Conservation (phyloP, 306 rosid species). For the Hippophae gyantsensis region DNA sequence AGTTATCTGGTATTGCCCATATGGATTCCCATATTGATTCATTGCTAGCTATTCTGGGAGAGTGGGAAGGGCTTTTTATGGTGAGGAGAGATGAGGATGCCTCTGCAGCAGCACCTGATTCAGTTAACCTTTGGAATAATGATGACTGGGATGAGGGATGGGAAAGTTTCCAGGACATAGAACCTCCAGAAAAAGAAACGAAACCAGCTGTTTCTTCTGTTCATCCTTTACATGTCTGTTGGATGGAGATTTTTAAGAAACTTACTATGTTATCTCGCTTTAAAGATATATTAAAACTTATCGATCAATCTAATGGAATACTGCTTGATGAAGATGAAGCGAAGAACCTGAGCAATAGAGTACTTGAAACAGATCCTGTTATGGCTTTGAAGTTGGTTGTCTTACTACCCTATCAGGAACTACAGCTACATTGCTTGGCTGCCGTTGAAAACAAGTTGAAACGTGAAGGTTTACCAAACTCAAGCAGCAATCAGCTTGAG, state of each 20-base stretch:
- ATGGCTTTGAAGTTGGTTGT: conserved; percentile 56
- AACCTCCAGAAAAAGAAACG: conserved; percentile 41
- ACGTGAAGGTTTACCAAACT: conserved; percentile 45
- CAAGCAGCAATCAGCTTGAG: conserved; percentile 40
- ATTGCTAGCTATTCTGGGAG: conserved; percentile 60
- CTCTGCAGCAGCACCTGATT: conserved; percentile 41
- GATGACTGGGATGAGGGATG: conserved; percentile 97
- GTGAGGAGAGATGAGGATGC: conserved; percentile 32
- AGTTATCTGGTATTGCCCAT: conserved; percentile 51
- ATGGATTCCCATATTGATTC: conserved; percentile 49
- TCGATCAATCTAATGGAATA: conserved; percentile 51
- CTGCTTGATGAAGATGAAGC: conserved; percentile 73
- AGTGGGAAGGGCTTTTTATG: conserved; percentile 85
- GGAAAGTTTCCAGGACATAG: conserved; percentile 85
- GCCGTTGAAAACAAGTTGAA: conserved; percentile 55
- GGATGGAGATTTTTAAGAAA: conserved; percentile 63
- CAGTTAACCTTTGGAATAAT: conserved; percentile 68
- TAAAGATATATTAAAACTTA: conserved; percentile 50
- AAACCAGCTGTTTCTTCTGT: conserved; percentile 22
- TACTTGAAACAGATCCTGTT: conserved; percentile 50
- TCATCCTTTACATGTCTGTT: conserved; percentile 78
- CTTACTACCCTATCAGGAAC: conserved; percentile 55
- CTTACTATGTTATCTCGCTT: conserved; percentile 42
- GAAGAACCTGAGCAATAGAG: conserved; percentile 37
- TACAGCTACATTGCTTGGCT: conserved; percentile 50